These are phyloP conservation scores for Fusarium marasasianum DNA, from an alignment of 2,329 filamentous ascomycete species.

Conservation along the genomic window DNA sequence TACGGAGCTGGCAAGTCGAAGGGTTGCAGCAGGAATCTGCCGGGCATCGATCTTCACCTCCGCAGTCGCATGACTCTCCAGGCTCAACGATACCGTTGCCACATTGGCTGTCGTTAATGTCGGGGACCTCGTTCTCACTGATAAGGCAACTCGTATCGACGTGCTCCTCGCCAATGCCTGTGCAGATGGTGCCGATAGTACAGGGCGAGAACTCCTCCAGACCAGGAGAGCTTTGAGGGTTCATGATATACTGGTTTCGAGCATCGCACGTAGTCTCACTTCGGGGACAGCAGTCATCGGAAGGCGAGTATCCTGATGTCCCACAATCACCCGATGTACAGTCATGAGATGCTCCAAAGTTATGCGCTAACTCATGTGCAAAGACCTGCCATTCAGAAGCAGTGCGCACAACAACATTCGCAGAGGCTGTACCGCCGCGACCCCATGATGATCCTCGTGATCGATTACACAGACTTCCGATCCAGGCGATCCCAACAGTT, in stretches of 20 bases:
- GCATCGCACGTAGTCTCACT: constrained; percentile 73
- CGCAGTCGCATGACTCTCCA: constrained; percentile 25
- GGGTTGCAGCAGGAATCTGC: constrained; percentile 21
- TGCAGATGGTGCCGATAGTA: constrained; percentile 86
- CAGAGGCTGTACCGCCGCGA: constrained; percentile 85
- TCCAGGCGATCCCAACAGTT: constrained; percentile 87
- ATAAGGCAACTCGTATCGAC: constrained; percentile 78
- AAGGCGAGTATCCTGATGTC: not conserved
- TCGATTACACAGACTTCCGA: constrained; percentile 77
- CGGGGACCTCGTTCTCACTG: constrained; percentile 75
- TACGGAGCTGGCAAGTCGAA: constrained; percentile 9
- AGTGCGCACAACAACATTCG: constrained; percentile 79
- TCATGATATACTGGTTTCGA: constrained; percentile 82
- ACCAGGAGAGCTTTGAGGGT: constrained; percentile 76
- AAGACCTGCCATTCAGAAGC: constrained; percentile 87
- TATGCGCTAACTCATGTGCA: constrained; percentile 85
- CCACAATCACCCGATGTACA: constrained; percentile 21
- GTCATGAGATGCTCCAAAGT: constrained; percentile 33
- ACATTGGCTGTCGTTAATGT: constrained; percentile 80
- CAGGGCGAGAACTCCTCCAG: constrained; percentile 83
- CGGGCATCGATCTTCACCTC: not conserved
- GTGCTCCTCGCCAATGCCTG: constrained; percentile 76
- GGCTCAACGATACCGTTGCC: constrained; percentile 68
- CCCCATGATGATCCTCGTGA: constrained; percentile 49
- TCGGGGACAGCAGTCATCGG: constrained; percentile 72